phyloP scores from a whole-genome alignment of 2,329 filamentous ascomycete species.

The Bimuria novae-zelandiae region DNA sequence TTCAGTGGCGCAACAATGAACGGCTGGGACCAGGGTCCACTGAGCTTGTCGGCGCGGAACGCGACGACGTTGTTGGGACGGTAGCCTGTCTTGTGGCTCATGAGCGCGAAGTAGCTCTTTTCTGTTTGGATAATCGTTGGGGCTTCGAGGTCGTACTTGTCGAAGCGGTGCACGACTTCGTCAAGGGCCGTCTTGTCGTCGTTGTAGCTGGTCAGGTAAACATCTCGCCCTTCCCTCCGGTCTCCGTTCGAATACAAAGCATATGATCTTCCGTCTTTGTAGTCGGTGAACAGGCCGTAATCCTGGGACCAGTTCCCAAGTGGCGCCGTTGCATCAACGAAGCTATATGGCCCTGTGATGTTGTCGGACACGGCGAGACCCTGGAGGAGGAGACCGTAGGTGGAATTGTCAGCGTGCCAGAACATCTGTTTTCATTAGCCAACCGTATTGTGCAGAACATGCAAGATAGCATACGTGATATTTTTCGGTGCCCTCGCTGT shows the following conservation, averaged over 20 bases:
- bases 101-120: constrained; percentile 62
- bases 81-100: constrained; percentile 68
- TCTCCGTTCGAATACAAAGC: constrained; percentile 66
- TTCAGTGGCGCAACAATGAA: constrained; percentile 58
- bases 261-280: constrained; percentile 61
- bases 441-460: background rate
- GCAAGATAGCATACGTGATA: constrained; percentile 56
- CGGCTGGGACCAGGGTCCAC: constrained; percentile 60
- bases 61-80: constrained; percentile 65
- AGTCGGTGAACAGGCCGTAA: constrained; percentile 65
- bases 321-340: constrained; percentile 59
- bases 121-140: constrained; percentile 66
- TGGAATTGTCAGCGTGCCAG: constrained; percentile 65
- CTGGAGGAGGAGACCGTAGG: constrained; percentile 61
- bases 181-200: constrained; percentile 57
- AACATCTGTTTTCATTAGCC: constrained; percentile 50
- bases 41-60: constrained; percentile 57
- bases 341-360: constrained; percentile 59
- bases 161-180: constrained; percentile 58
- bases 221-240: constrained; percentile 58
- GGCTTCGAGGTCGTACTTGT: constrained; percentile 65
- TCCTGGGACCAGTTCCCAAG: constrained; percentile 68
- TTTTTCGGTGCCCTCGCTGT: constrained; percentile 58
- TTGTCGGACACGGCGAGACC: constrained; percentile 60
- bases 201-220: constrained; percentile 62